Percentiles rank a stretch among this genome's conserved stretches.
phyloP scores from a whole-genome alignment of 2,329 filamentous ascomycete species.

The Chaetomiaceae sp. region DNA sequence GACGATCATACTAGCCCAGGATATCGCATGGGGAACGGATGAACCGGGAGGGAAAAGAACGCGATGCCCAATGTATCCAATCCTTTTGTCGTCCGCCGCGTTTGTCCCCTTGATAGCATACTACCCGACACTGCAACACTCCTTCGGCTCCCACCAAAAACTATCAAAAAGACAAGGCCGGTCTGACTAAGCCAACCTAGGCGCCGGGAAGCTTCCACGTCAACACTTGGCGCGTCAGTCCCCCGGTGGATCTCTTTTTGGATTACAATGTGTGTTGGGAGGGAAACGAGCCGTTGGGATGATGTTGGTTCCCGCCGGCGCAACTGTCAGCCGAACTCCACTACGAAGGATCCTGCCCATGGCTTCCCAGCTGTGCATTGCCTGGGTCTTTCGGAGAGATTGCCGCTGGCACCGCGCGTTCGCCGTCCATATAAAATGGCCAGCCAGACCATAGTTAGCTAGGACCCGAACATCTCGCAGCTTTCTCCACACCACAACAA shows the following conservation, averaged over 20 bases:
- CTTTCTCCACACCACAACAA: neutral
- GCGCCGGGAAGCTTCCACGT: no score
- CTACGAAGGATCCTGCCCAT: neutral
- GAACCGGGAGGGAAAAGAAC: no score
- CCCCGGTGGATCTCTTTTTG: neutral
- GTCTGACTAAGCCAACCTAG: no score
- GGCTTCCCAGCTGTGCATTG: neutral
- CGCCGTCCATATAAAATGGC: neutral
- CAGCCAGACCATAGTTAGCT: neutral
- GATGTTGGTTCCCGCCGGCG: neutral
- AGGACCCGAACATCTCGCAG: neutral
- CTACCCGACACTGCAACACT: no score
- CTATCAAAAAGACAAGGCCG: no score
- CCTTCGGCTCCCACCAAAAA: no score
- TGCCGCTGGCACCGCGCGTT: neutral
- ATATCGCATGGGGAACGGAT: neutral
- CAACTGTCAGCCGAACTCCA: constrained; percentile 3
- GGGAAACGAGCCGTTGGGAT: neutral
- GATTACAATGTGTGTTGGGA: no score
- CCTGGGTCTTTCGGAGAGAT: neutral
- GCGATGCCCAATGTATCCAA: no score
- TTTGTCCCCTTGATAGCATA: no score
- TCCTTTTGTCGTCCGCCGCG: no score
- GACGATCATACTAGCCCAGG: no score
- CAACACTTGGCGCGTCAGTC: neutral